Evolutionary conservation across 345 rosid species (phyloP).

Genomic region (Streptanthus diversifolius): DNA sequence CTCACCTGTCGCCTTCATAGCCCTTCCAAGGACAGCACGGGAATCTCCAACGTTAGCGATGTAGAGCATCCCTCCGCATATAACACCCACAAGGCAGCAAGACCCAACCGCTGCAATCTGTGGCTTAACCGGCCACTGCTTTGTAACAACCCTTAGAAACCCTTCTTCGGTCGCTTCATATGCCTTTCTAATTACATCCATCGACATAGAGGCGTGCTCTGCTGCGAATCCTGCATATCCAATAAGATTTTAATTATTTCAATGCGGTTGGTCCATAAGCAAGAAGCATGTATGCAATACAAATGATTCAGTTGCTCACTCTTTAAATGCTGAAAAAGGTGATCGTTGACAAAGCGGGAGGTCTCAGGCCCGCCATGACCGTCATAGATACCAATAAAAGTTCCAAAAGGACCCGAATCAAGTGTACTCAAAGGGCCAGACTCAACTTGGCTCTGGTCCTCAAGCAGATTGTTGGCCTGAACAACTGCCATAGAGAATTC

Average conservation of each 20-base stretch:
- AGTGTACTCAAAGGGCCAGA: conserved; percentile 79
- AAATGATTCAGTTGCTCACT: conserved; percentile 46
- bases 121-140: conserved; percentile 90
- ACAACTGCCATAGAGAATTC: conserved; percentile 98
- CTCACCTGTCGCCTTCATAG: conserved; percentile 78
- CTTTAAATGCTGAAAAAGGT: conserved; percentile 84
- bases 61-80: conserved; percentile 73
- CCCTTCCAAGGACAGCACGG: conserved; percentile 90
- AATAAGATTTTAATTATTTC: conserved; percentile 41
- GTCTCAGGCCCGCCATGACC: conserved; percentile 99
- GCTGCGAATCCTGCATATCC: conserved; percentile 62
- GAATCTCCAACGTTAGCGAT: conserved; percentile 93
- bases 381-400: conserved; percentile 89
- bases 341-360: conserved; percentile 77
- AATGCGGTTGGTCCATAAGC: conserved; percentile 43
- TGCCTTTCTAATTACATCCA: conserved; percentile 75
- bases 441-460: conserved; percentile 96
- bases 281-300: background rate
- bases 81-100: conserved; percentile 83
- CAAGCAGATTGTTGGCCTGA: conserved; percentile 63
- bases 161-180: conserved; percentile 97
- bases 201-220: conserved; percentile 78
- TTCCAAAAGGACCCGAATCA: conserved; percentile 84
- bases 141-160: conserved; percentile 73
- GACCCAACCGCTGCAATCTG: conserved; percentile 98